These are phyloP conservation scores for Elymus sibiricus DNA, from an alignment of 176 grass and related monocot species.

Conservation along the genomic window DNA sequence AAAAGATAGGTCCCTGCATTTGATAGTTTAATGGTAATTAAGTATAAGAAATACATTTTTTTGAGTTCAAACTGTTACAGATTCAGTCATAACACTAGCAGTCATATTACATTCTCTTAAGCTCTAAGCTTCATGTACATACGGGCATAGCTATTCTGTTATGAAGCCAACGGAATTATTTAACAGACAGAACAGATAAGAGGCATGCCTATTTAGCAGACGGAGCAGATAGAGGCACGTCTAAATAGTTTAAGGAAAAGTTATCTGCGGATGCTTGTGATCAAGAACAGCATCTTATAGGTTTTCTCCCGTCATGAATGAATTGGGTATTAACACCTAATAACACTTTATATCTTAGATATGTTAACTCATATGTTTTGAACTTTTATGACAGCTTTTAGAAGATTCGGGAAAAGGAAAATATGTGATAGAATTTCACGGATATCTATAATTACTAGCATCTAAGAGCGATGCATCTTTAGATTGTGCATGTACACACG, in stretches of 20 bases:
- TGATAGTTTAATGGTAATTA: slow-evolving; percentile 8
- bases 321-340: not conserved
- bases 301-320: not conserved
- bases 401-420: not conserved
- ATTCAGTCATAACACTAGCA: slow-evolving; percentile 5
- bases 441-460: slow-evolving; percentile 8
- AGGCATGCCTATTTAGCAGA: slow-evolving; percentile 1
- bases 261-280: not conserved
- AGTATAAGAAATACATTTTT: not conserved
- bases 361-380: not conserved
- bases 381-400: not conserved
- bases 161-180: not conserved
- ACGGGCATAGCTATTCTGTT: not conserved
- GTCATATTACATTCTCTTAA: not conserved
- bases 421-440: not conserved
- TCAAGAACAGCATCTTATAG: slow-evolving; percentile 1
- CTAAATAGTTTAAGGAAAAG: not conserved
- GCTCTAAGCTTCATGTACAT: not conserved
- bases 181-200: not conserved
- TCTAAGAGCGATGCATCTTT: not conserved
- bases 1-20: slow-evolving; percentile 79
- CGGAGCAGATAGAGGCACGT: not conserved
- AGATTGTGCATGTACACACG: not conserved
- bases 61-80: not conserved
- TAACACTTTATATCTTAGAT: not conserved